These are phyloP conservation scores for Syncephalastrum racemosum DNA, from an alignment of 371 early-diverging fungal genomes.

Conservation along the genomic window DNA sequence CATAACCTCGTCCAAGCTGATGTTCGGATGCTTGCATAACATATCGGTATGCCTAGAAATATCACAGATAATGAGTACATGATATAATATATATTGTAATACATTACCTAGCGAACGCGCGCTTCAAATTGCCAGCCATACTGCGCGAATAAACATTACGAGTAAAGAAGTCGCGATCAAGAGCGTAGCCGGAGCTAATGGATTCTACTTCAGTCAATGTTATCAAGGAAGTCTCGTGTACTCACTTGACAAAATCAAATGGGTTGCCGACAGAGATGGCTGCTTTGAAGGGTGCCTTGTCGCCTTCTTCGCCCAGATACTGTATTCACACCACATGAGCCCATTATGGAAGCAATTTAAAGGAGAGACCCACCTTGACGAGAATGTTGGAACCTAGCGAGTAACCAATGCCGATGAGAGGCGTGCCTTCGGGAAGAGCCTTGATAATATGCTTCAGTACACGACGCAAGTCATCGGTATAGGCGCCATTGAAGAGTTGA, in stretches of 20 bases:
- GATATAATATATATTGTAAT: background rate
- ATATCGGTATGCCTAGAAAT: slow-evolving; percentile 52
- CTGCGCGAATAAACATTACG: slow-evolving; percentile 63
- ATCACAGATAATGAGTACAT: slow-evolving; percentile 2
- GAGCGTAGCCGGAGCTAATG: slow-evolving; percentile 24
- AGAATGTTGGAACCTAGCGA: slow-evolving; percentile 91
- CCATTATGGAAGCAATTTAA: background rate
- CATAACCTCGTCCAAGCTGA: slow-evolving; percentile 59
- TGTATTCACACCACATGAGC: slow-evolving; percentile 8
- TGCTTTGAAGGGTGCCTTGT: slow-evolving; percentile 70
- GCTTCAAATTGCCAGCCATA: slow-evolving; percentile 72
- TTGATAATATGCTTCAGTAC: slow-evolving; percentile 60
- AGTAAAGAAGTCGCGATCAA: slow-evolving; percentile 38
- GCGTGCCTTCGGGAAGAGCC: slow-evolving; percentile 56
- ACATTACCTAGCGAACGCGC: slow-evolving; percentile 45
- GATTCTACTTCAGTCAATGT: slow-evolving; percentile 2
- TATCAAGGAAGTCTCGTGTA: background rate
- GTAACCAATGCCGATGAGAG: slow-evolving; percentile 81
- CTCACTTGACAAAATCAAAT: slow-evolving; percentile 69
- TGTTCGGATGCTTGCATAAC: slow-evolving; percentile 48
- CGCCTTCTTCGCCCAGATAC: slow-evolving; percentile 87
- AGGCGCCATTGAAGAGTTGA: slow-evolving; percentile 81
- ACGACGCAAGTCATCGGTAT: slow-evolving; percentile 78
- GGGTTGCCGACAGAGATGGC: slow-evolving; percentile 87
- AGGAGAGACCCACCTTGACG: slow-evolving; percentile 60